Evolutionary conservation across 768 basidiomycete genomes (phyloP), one percentile per base, ranked within the genome.

Genomic region (Kondoa malvinella): DNA sequence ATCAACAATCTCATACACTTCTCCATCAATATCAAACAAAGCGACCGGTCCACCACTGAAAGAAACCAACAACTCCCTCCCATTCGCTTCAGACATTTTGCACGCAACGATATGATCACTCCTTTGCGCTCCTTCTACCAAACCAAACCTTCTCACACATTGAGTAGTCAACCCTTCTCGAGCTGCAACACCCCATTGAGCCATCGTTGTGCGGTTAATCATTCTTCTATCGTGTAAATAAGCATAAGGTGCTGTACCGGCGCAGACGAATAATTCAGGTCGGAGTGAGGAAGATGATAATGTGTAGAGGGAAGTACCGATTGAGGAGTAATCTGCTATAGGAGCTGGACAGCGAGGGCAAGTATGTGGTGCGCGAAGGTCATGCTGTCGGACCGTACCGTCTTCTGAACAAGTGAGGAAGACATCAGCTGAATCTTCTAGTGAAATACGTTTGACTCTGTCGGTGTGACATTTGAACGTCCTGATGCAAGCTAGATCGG

Each of bases 331-430:
- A 16, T 57, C 25, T 0, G 67, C 70, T 17, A 73, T 66, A 2
- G 72, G 72, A 0, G 57, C 56, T 1, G 69, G 66, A 61, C 71
- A 72, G 1, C 59, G 25, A 16, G 31, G 56, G 58, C 71, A 71
- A 29, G 14, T 32, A n/a, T 70, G 71, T 4, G 16, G 33, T 8
- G 60, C 60, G 30, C 73, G 66, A 0, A 72, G 59, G 57, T 73
- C 73, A 57, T 72, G 71, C 25, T 73, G 73, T 64, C 73, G 26
- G 21, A 75, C 74, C 0, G 71, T 71, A 0, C 73, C 73, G 56
- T 75, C 74, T 61, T 75, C 74, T 16, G 68, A 67, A 66, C 71
- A 72, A 2, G 72, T 75, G n/a, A 75, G 34, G 34, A 75, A 74
- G 0, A 68, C 50, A 14, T 68, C 58, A 14, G 69, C 56, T 1